Base-by-base conservation (phyloP, 139 green algal genomes). In the Nannochloris sp. region DNA sequence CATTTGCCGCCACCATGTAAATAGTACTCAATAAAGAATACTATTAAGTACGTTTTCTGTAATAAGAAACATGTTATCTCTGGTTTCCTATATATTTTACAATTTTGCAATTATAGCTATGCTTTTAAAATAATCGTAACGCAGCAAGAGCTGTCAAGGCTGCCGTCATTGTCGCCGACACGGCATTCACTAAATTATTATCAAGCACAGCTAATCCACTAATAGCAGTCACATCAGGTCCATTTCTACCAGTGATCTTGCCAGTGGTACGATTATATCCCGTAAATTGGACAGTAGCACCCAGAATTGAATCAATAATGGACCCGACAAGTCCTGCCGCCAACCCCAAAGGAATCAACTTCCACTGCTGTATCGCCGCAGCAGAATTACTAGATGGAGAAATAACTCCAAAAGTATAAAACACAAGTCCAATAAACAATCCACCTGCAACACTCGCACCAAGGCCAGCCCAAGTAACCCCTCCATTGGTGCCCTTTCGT, bases 241-340 rank as follows among this genome's bases (percentile, higher is more conserved):
- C 67, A 5, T 33, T 61, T 14, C 60, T 78, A 29, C 66, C 59
- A 10, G 77, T 77, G 2, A 77, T 51, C 31, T 71, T 70, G 1
- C 61, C 15, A 1, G 31, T 80, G 1, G 34, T 14, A 6, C 44
- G 15, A 48, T 92, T 83, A 46, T 77, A 86, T 0, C 91, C 86
- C 9, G 75, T 91, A 68, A 87, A 97, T 72, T 98, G 93, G 31
- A 97, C 27, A 0, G 89, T 95, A 6, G 93, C 93, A 0, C 93
- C 93, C 27, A 99, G 79, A 5, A 97, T 25, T 0, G 84, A 95
- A 70, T 99, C 93, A 4, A 98, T 15, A 51, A 97, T 51, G 2
- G 85, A 95, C 1, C 88, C 88, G 6, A 85, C 4, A 36, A 98
- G 54, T 5, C 91, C 92, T 5, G 79, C 85, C 6, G 75, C 54